Evolutionary conservation across 805 yeast species (phyloP).

Genomic region (Nakazawaea holstii): DNA sequence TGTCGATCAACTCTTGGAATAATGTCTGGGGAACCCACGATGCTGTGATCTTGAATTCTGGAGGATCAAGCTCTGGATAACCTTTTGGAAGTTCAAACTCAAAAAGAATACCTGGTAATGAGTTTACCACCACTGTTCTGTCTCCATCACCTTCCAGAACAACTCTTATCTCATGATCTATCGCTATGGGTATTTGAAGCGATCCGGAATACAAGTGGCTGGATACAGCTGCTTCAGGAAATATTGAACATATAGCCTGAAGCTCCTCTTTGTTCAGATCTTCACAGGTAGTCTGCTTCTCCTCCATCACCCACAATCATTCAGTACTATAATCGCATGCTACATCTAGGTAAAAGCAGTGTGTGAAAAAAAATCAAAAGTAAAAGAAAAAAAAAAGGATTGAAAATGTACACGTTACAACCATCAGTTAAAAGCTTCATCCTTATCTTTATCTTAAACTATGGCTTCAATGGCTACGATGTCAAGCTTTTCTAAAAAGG

Average conservation of each 20-base stretch:
- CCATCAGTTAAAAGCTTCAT: too few relatives aligned
- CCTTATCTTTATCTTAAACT: background rate
- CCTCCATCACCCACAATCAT: too few relatives aligned
- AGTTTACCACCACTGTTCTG: conserved; percentile 13
- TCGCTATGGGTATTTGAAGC: conserved; percentile 22
- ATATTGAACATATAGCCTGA: conserved; percentile 34
- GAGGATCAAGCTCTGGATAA: conserved; percentile 31
- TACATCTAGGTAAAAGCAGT: too few relatives aligned
- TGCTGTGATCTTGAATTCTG: conserved; percentile 22
- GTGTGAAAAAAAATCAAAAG: too few relatives aligned
- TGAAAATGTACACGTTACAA: too few relatives aligned
- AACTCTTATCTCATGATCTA: conserved; percentile 18
- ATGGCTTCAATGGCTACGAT: conserved; percentile 15
- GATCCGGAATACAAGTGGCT: conserved; percentile 17
- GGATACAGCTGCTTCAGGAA: conserved; percentile 28
- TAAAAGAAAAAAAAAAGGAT: too few relatives aligned
- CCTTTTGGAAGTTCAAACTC: conserved; percentile 24
- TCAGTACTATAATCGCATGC: too few relatives aligned
- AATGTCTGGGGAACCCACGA: conserved; percentile 24
- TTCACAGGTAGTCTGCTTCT: too few relatives aligned
- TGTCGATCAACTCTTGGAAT: conserved; percentile 12
- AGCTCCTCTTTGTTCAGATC: conserved; percentile 31
- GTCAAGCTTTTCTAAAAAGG: conserved; percentile 31
- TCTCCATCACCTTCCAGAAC: conserved; percentile 2
- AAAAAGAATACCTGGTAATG: conserved; percentile 29